Evolutionary conservation across 495 filamentous ascomycete genomes (phyloP), one percentile per base, ranked within the genome.

Genomic region (Aspergillus steynii): DNA sequence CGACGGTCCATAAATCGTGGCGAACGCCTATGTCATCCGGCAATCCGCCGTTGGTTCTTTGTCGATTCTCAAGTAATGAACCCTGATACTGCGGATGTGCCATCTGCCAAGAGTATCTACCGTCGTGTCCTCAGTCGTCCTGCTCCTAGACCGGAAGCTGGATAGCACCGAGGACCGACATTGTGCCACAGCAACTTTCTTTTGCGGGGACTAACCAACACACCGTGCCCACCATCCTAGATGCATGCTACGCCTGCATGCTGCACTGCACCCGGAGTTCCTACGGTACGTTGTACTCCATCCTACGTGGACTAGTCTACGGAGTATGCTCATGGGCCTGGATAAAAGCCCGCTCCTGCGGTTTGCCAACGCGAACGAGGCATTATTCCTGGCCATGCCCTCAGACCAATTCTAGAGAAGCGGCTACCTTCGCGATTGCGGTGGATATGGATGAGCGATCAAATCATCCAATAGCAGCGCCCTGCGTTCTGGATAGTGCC

Each of bases 151-250:
- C 51, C 51, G 51, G 51, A 15, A 10, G 7, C 51, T 53, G 51
- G 51, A 53, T 53, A 53, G 51, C 7, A 31, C 51, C 51, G 51
- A 53, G 4, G 10, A 5, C 51, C 51, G 51, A 31, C 51, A 9
- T 42, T 42, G 29, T 29, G 29, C 51, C 28, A 50, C 49, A 14
- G 49, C 49, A 26, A 50, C 25, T 50, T 50, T 26, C 49, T 42
- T 42, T 42, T 42, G 37, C 37, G 37, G 49, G 28, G 28, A 50
- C 49, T 29, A 1, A 4, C 49, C 25, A 42, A 12, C 14, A 42
- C 12, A 42, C 37, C 37, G 37, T 42, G 37, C 14, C 37, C 37
- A 42, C 37, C 12, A 42, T 42, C 37, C 37, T 42, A 14, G 37
- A 42, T 42, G 37, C 37, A 42, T 42, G 37, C 37, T 42, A 42